phyloP scores from a whole-genome alignment of 1,284 basidiomycete species.

The Rhizopogon parksii region DNA sequence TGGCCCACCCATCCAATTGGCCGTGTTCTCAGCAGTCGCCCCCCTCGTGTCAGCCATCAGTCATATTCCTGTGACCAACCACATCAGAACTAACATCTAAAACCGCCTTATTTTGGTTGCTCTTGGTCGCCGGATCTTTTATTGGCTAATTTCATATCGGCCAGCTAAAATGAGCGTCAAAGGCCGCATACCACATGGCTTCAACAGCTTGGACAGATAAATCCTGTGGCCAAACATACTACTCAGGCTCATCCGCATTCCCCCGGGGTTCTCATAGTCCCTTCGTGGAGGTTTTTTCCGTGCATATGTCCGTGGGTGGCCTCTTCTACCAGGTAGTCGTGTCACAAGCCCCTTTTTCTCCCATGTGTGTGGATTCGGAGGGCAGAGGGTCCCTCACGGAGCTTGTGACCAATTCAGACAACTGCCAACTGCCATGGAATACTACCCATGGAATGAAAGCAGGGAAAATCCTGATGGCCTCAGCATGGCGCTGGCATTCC shows the following conservation, averaged over 20 bases:
- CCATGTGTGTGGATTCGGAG: neutral
- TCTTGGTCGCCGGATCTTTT: neutral
- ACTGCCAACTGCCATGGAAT: neutral
- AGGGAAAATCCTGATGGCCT: neutral
- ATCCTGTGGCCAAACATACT: neutral
- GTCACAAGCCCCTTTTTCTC: neutral
- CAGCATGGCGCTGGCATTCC: neutral
- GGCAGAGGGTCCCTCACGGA: neutral
- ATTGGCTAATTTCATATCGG: neutral
- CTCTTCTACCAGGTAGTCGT: neutral
- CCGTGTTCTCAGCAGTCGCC: neutral
- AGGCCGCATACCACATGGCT: neutral
- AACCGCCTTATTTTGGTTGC: neutral
- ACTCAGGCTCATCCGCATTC: neutral
- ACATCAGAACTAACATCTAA: neutral
- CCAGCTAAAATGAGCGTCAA: neutral
- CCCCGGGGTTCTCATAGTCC: neutral
- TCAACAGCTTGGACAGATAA: neutral
- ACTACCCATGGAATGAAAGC: neutral
- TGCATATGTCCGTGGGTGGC: neutral
- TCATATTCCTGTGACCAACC: neutral
- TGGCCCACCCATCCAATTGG: neutral
- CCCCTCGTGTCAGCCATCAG: slow-evolving; percentile 1
- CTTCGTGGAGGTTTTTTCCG: neutral
- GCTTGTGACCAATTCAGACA: neutral